A percentile compares a stretch with the other conserved stretches of the same genome.
Evolutionary conservation across 768 basidiomycete species (phyloP).

Genomic region (Grammothele lineata): DNA sequence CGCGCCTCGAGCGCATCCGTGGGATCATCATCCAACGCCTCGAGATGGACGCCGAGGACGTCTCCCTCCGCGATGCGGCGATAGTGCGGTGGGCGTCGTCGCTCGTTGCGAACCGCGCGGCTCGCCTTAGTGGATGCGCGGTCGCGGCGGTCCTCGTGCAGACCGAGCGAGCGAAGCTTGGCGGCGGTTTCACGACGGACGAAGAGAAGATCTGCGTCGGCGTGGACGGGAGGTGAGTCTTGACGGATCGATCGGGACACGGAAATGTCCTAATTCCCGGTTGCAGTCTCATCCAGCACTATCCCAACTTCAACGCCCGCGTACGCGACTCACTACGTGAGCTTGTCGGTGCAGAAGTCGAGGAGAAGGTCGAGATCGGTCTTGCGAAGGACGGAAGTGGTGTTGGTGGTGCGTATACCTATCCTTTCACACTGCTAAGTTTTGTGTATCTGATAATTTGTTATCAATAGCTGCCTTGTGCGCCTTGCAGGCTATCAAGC

Average conservation of each 20-base stretch:
- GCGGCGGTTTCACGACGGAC: conserved; percentile 27
- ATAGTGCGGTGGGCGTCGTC: conserved; percentile 79
- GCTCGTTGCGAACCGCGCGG: conserved; percentile 78
- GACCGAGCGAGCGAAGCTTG: conserved; percentile 61
- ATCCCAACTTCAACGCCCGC: conserved; percentile 78
- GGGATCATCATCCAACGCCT: conserved; percentile 59
- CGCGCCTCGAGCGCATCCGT: conserved; percentile 51
- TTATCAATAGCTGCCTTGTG: conserved; percentile 70
- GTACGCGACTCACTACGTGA: conserved; percentile 70
- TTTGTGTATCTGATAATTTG: not conserved
- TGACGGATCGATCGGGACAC: too few relatives aligned
- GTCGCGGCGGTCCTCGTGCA: conserved; percentile 84
- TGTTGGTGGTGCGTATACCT: conserved; percentile 76
- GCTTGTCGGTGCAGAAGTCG: conserved; percentile 77
- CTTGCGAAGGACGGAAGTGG: conserved; percentile 97
- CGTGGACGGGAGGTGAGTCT: conserved; percentile 87
- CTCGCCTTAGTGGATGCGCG: conserved; percentile 79
- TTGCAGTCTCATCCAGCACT: conserved; percentile 81
- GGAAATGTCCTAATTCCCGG: not conserved
- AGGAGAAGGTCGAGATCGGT: conserved; percentile 79
- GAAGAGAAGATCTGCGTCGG: conserved; percentile 67
- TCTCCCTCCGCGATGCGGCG: conserved; percentile 45
- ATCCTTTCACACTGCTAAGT: not conserved
- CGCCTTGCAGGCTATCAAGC: conserved; percentile 77
- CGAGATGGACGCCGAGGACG: conserved; percentile 50